phyloP scores from a whole-genome alignment of 768 basidiomycete species.

The Xanthoconium stramineum region DNA sequence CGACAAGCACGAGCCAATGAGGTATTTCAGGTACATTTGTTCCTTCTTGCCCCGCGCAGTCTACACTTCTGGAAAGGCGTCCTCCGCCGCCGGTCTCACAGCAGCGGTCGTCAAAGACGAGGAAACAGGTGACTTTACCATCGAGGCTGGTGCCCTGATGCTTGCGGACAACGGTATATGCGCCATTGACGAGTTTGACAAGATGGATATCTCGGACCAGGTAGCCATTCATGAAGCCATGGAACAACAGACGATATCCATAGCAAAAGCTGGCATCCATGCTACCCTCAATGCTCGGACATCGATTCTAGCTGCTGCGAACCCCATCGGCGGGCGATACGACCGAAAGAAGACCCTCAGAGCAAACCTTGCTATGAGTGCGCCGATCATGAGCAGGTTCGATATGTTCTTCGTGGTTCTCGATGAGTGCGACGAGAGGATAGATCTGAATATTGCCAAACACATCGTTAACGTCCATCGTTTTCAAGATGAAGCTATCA shows the following conservation, averaged over 20 bases:
- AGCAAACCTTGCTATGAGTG: slow-evolving; percentile 95
- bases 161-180: slow-evolving; percentile 99
- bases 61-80: slow-evolving; percentile 99
- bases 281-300: slow-evolving; percentile 97
- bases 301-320: slow-evolving; percentile 95
- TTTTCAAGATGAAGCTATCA: slow-evolving; percentile 90
- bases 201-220: slow-evolving; percentile 98
- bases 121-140: slow-evolving; percentile 98
- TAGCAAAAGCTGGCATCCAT: slow-evolving; percentile 98
- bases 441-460: slow-evolving; percentile 88
- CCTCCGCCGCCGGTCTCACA: slow-evolving; percentile 97
- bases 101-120: slow-evolving; percentile 98
- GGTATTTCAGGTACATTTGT: slow-evolving; percentile 77
- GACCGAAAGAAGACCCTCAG: slow-evolving; percentile 90
- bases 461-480: slow-evolving; percentile 98
- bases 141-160: slow-evolving; percentile 99
- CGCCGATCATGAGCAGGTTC: slow-evolving; percentile 98
- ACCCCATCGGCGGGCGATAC: slow-evolving; percentile 95
- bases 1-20: not conserved
- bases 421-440: slow-evolving; percentile 93
- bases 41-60: slow-evolving; percentile 97
- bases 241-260: slow-evolving; percentile 99
- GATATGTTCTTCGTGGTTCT: slow-evolving; percentile 98
- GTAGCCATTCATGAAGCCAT: slow-evolving; percentile 99
- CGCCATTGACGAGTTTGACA: slow-evolving; percentile 99